A percentile compares a stretch with the other conserved stretches of the same genome.
Evolutionary conservation across 768 basidiomycete species (phyloP).

Genomic region (Rhizopogon rudus): DNA sequence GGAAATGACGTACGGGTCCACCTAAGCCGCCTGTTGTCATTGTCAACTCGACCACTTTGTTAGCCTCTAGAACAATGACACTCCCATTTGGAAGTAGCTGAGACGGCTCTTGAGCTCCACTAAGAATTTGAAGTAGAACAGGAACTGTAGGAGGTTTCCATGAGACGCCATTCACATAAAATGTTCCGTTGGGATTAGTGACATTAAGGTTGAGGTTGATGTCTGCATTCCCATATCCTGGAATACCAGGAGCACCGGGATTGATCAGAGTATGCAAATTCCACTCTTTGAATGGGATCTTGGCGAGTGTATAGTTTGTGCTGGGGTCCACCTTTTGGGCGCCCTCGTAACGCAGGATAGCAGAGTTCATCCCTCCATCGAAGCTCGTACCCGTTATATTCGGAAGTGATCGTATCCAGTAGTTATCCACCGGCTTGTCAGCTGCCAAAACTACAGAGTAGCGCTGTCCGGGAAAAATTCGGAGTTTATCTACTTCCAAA

Average conservation of each 20-base stretch:
- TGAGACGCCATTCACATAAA: slow-evolving; percentile 7
- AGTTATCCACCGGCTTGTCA: slow-evolving; percentile 36
- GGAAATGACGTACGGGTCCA: slow-evolving; percentile 18
- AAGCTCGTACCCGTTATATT: slow-evolving; percentile 23
- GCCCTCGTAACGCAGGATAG: slow-evolving; percentile 14
- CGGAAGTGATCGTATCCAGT: slow-evolving; percentile 23
- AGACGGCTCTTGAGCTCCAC: slow-evolving; percentile 11
- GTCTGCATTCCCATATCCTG: slow-evolving; percentile 18
- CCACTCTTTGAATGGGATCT: slow-evolving; percentile 12
- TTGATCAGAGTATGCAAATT: slow-evolving; percentile 13
- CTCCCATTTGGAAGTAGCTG: slow-evolving; percentile 10
- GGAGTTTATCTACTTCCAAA: slow-evolving; percentile 30
- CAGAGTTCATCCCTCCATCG: slow-evolving; percentile 23
- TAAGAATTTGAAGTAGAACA: slow-evolving; percentile 20
- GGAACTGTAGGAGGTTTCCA: slow-evolving; percentile 10
- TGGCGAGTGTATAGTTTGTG: slow-evolving; percentile 11
- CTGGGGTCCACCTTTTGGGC: slow-evolving; percentile 21
- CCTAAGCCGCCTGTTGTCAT: slow-evolving; percentile 23
- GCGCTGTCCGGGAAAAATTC: slow-evolving; percentile 36
- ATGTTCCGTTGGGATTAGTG: neutral
- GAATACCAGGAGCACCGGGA: slow-evolving; percentile 18
- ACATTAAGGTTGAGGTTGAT: slow-evolving; percentile 16
- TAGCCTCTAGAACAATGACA: slow-evolving; percentile 11
- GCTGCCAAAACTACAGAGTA: slow-evolving; percentile 43
- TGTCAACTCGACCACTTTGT: slow-evolving; percentile 14